These are phyloP conservation scores for Phytophthora tubulina DNA, from an alignment of 352 stramenopile genomes.

Conservation along the genomic window DNA sequence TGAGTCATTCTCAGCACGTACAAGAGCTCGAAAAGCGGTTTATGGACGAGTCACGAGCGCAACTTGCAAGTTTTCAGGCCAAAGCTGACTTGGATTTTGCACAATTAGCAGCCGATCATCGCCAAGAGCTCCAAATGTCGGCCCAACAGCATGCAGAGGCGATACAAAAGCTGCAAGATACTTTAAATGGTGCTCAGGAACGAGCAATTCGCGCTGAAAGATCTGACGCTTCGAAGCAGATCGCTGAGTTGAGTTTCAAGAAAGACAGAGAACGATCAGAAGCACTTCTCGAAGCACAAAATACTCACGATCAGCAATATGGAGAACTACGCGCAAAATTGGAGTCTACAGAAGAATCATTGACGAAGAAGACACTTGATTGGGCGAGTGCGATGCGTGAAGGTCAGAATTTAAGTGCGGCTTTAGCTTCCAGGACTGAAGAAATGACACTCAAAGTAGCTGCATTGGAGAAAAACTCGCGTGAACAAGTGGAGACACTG, in stretches of 20 bases:
- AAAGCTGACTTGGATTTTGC: conserved; percentile 39
- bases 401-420: conserved; percentile 34
- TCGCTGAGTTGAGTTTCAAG: conserved; percentile 36
- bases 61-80: conserved; percentile 25
- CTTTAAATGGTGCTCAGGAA: conserved; percentile 35
- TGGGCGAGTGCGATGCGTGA: conserved; percentile 41
- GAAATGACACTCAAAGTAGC: conserved; percentile 49
- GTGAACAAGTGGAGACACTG: conserved; percentile 63
- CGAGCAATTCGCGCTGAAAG: conserved; percentile 46
- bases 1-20: conserved; percentile 7
- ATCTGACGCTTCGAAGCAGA: conserved; percentile 45
- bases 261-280: conserved; percentile 56
- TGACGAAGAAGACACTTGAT: conserved; percentile 49
- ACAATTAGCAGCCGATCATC: conserved; percentile 26
- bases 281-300: conserved; percentile 40
- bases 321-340: conserved; percentile 34
- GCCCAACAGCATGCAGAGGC: conserved; percentile 35
- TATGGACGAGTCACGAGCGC: conserved; percentile 27
- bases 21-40: conserved; percentile 27
- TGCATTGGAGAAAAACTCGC: conserved; percentile 46
- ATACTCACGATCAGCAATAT: conserved; percentile 39
- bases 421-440: conserved; percentile 45
- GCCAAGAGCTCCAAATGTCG: conserved; percentile 30
- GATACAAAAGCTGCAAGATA: conserved; percentile 38
- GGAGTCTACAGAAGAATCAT: conserved; percentile 31